Conservation (phyloP, 225 moss, liverwort and hornwort genomes). For the Polytrichum formosum region DNA sequence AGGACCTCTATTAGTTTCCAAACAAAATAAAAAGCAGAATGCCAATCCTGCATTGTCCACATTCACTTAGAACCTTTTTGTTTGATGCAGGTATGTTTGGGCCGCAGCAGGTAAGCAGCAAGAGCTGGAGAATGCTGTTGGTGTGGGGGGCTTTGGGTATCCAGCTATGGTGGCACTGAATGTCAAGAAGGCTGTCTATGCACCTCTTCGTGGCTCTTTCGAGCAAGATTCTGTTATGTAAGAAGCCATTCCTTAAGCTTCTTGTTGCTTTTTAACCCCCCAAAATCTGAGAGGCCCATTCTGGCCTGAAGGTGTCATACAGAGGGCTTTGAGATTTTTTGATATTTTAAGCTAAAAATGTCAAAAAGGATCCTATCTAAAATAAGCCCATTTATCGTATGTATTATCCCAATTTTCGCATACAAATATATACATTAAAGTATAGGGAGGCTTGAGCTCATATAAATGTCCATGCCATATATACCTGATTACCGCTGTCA, state of each 20-base stretch:
- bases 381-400: too few relatives aligned
- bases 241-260: constrained; percentile 22
- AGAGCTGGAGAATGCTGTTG: constrained; percentile 84
- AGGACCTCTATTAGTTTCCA: too few relatives aligned
- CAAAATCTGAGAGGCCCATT: too few relatives aligned
- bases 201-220: constrained; percentile 88
- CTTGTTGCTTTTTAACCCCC: neutral
- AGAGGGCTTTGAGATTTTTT: neutral
- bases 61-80: constrained; percentile 13
- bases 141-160: constrained; percentile 97
- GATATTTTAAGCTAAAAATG: neutral
- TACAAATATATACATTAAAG: neutral
- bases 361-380: neutral
- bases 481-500: too few relatives aligned
- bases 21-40: neutral
- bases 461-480: too few relatives aligned
- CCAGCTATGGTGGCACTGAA: constrained; percentile 93
- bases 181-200: constrained; percentile 84
- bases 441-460: too few relatives aligned
- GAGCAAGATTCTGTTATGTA: constrained; percentile 76
- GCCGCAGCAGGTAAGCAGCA: constrained; percentile 82
- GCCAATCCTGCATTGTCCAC: neutral
- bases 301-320: too few relatives aligned
- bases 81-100: constrained; percentile 76
- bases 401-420: too few relatives aligned